These are phyloP conservation scores for Lycium barbarum DNA, from an alignment of 257 asterid genomes.

Conservation along the genomic window DNA sequence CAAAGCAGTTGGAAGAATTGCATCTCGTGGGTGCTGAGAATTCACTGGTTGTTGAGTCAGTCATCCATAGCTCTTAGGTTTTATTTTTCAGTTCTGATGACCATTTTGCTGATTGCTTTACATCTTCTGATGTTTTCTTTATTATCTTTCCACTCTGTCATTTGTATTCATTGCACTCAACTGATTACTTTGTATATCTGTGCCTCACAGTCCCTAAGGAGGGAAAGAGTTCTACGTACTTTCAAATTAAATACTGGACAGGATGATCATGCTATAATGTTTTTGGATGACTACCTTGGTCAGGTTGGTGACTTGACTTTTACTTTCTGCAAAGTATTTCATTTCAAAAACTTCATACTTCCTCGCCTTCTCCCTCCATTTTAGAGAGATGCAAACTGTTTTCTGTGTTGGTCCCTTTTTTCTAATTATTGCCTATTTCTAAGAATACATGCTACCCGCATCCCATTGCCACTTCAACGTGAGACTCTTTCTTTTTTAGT, in stretches of 20 bases:
- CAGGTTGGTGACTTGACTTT: conserved; percentile 60
- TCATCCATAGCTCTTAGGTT: neutral
- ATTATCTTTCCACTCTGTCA: neutral
- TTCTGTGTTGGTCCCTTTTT: conserved; percentile 5
- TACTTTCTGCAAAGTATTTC: conserved; percentile 1
- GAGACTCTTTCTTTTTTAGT: too few species aligned
- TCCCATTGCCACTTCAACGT: neutral
- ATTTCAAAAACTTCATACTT: neutral
- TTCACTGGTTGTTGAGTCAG: neutral
- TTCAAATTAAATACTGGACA: conserved; percentile 93
- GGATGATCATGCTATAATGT: conserved; percentile 95
- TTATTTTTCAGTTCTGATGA: neutral
- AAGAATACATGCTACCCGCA: neutral
- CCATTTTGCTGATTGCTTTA: neutral
- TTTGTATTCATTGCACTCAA: neutral
- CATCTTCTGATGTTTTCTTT: neutral
- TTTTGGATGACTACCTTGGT: conserved; percentile 73
- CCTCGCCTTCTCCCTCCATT: neutral
- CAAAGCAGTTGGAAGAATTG: neutral
- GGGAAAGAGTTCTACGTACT: conserved; percentile 68
- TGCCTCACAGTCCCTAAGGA: conserved; percentile 65
- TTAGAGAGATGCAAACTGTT: conserved; percentile 18
- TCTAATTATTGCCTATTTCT: neutral
- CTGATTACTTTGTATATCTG: neutral
- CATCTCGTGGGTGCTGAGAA: neutral